Evolutionary conservation across 1,284 basidiomycete species (phyloP), one percentile per base, ranked within the genome.

Genomic region (Phellinidium pouzarii): DNA sequence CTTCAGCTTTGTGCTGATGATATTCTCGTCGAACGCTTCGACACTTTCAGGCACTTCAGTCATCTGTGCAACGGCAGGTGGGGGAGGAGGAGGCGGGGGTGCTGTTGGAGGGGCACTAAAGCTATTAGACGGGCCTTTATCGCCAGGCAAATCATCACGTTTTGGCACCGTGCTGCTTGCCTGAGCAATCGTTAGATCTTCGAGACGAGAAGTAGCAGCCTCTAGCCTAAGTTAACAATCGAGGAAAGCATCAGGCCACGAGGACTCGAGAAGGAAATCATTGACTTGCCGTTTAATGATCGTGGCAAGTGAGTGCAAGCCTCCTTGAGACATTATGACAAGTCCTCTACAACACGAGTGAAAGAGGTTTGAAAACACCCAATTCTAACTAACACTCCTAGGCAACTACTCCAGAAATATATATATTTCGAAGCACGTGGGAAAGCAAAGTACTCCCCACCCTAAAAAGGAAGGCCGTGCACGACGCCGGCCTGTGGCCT

Each of bases 131-230:
- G 53, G 31, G 66, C 58, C 63, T 59, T 23, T 50, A 56, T 60
- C 60, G 44, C 64, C 63, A 38, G 62, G 60, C 57, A 61, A 65
- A 37, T 68, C 47, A 23, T 54, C 54, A 44, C 68, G 61, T 53
- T 68, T 62, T 42, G 54, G 43, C 29, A 36, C 14, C 23, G 47
- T 42, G 23, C 34, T 47, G 40, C 49, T 54, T 44, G 37, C 68
- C 48, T 71, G 70, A 41, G 74, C 72, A 55, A 76, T 68, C 50
- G 87, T 89, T 56, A 97, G 77, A 66, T 99, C 95, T 70, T 99
- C 95, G 25, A 99, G 81, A 50, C 95, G 83, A 48, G 91, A 93
- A 6, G 94, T 94, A 2, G 93, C 92, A 43, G 96, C 95, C 76
- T 95, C 89, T 50, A 92, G 78, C 58, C 90, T 90, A 62, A 23